Conservation (phyloP, 768 basidiomycete genomes). For the Lactifluus echinatus region DNA sequence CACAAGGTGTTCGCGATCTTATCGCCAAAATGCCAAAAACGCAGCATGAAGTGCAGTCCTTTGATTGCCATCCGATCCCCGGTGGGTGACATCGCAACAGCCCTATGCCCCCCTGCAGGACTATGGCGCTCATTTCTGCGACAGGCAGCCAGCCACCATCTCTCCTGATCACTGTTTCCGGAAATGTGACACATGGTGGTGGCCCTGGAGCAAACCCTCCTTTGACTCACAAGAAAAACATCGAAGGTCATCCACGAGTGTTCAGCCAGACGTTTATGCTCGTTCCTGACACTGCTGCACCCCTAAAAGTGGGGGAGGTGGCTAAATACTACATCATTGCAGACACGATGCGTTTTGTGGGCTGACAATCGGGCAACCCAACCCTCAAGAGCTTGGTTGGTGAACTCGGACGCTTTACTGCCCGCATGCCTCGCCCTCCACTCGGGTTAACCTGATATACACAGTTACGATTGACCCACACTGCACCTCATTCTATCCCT, state of each 20-base stretch:
- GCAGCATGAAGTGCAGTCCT: slow-evolving; percentile 79
- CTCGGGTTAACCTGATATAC: not conserved
- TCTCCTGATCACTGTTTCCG: slow-evolving; percentile 70
- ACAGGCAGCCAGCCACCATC: slow-evolving; percentile 72
- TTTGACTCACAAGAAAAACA: slow-evolving; percentile 34
- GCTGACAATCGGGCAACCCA: slow-evolving; percentile 29
- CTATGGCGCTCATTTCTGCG: not conserved
- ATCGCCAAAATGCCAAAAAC: slow-evolving; percentile 68
- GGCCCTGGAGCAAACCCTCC: slow-evolving; percentile 50
- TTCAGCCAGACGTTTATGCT: slow-evolving; percentile 87
- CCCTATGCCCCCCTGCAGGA: not conserved
- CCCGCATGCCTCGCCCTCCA: not conserved
- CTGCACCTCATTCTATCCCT: not conserved
- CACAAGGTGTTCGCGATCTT: slow-evolving; percentile 57
- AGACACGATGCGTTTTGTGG: slow-evolving; percentile 77
- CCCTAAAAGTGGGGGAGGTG: slow-evolving; percentile 60
- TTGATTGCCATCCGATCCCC: slow-evolving; percentile 86
- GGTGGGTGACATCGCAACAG: slow-evolving; percentile 34
- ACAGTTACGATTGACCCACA: not conserved
- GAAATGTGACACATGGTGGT: slow-evolving; percentile 64
- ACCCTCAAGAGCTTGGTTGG: not conserved
- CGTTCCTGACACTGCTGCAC: slow-evolving; percentile 60
- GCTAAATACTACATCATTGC: slow-evolving; percentile 78
- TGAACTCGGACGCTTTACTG: not conserved
- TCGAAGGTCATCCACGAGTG: slow-evolving; percentile 74